Conservation (phyloP, 208 protist species). For the Porcisia deanei region DNA sequence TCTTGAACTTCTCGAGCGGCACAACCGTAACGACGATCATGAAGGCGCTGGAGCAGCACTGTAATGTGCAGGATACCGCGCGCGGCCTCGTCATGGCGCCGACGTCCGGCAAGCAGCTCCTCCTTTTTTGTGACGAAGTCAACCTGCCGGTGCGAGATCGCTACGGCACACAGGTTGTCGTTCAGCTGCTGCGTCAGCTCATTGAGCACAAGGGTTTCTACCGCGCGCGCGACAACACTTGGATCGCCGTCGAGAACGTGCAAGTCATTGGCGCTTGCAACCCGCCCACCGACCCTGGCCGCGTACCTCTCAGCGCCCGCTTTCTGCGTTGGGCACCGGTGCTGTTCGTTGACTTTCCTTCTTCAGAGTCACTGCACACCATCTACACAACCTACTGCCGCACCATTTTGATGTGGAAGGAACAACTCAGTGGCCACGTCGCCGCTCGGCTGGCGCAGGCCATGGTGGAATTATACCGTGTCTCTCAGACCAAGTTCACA, state of each 20-base stretch:
- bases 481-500: slow-evolving; percentile 94
- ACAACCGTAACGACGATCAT: slow-evolving; percentile 96
- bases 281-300: slow-evolving; percentile 98
- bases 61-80: slow-evolving; percentile 92
- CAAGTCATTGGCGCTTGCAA: slow-evolving; percentile 98
- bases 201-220: slow-evolving; percentile 98
- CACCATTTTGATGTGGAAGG: slow-evolving; percentile 85
- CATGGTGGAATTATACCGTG: slow-evolving; percentile 97
- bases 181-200: slow-evolving; percentile 98
- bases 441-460: slow-evolving; percentile 80
- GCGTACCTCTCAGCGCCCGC: slow-evolving; percentile 94
- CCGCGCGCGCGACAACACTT: slow-evolving; percentile 88
- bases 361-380: slow-evolving; percentile 93
- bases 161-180: slow-evolving; percentile 98
- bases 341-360: slow-evolving; percentile 99
- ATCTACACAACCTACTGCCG: slow-evolving; percentile 99
- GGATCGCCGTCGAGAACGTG: slow-evolving; percentile 95
- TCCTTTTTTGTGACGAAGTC: slow-evolving; percentile 99
- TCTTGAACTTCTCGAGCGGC: slow-evolving; percentile 98
- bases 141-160: slow-evolving; percentile 97
- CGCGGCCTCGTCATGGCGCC: slow-evolving; percentile 92
- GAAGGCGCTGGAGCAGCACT: slow-evolving; percentile 98
- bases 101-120: slow-evolving; percentile 91
- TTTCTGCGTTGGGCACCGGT: slow-evolving; percentile 98
- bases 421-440: slow-evolving; percentile 32